phyloP scores from a whole-genome alignment of 2,329 filamentous ascomycete genomes.

The Metarhizium robertsii region DNA sequence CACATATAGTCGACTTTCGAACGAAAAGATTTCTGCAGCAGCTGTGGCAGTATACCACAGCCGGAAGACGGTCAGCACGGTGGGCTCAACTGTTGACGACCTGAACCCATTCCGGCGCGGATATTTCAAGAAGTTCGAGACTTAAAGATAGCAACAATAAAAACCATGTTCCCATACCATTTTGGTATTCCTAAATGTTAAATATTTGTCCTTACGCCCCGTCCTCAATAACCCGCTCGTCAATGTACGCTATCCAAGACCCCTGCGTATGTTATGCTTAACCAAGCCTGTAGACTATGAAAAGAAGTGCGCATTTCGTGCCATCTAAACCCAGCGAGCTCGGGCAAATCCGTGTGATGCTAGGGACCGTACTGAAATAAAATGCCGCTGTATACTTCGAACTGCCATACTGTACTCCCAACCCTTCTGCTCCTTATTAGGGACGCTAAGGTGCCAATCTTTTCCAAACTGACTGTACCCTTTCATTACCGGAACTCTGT shows the following conservation, averaged over 20 bases:
- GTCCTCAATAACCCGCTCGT: not conserved
- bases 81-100: constrained; percentile 46
- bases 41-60: constrained; percentile 28
- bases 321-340: not conserved
- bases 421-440: not conserved
- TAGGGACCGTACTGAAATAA: not conserved
- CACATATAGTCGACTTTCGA: constrained; percentile 67
- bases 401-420: not conserved
- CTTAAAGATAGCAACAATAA: constrained; percentile 8
- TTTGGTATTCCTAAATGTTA: not conserved
- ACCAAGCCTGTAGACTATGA: not conserved
- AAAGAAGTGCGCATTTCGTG: not conserved
- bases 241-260: not conserved
- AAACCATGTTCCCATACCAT: constrained; percentile 6
- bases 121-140: constrained; percentile 48
- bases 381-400: not conserved
- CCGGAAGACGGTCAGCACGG: constrained; percentile 18
- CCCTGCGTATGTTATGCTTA: not conserved
- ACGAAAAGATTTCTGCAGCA: constrained; percentile 41
- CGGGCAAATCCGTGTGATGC: not conserved
- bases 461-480: not conserved
- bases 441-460: not conserved
- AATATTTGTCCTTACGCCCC: not conserved
- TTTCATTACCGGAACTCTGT: constrained; percentile 61
- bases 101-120: constrained; percentile 51